Evolutionary conservation across 140 eudicot species (phyloP).

Genomic region (Cichorium intybus): DNA sequence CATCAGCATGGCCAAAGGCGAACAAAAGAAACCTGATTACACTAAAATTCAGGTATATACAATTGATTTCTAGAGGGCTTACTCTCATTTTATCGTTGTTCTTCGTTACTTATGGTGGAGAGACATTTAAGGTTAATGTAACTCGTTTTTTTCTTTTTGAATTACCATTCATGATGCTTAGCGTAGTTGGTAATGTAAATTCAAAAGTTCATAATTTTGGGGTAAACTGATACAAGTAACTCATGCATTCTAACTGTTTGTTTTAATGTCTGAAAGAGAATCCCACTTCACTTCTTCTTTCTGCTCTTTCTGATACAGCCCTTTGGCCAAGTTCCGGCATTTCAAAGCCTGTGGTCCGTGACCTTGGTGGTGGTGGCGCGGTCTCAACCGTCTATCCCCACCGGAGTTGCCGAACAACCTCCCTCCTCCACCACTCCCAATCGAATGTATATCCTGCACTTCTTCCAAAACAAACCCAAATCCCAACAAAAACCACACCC

Average conservation of each 20-base stretch:
- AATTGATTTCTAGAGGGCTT: not conserved
- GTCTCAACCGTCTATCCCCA: slow-evolving; percentile 58
- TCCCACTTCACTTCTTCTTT: not conserved
- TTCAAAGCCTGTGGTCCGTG: slow-evolving; percentile 51
- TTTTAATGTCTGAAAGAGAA: slow-evolving; percentile 2
- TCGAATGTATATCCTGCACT: slow-evolving; percentile 62
- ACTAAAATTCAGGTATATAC: slow-evolving; percentile 60
- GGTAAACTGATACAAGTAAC: not conserved
- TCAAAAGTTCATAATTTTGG: not conserved
- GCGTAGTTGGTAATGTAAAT: not conserved
- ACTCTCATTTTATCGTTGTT: not conserved
- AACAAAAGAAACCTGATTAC: slow-evolving; percentile 66
- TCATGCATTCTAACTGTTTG: slow-evolving; percentile 1
- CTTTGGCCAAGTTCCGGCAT: slow-evolving; percentile 88
- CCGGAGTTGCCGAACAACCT: slow-evolving; percentile 40
- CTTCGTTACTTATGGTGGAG: not conserved
- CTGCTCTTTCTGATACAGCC: slow-evolving; percentile 42
- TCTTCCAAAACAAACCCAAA: not conserved
- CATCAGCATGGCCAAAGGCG: slow-evolving; percentile 60
- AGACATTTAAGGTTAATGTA: not conserved
- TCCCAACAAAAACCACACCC: not conserved
- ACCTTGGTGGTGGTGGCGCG: slow-evolving; percentile 40
- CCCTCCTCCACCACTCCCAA: slow-evolving; percentile 39
- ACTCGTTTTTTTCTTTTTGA: not conserved
- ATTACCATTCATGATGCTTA: not conserved